phyloP scores from a whole-genome alignment of 345 rosid genomes.

The Aethionema arabicum region DNA sequence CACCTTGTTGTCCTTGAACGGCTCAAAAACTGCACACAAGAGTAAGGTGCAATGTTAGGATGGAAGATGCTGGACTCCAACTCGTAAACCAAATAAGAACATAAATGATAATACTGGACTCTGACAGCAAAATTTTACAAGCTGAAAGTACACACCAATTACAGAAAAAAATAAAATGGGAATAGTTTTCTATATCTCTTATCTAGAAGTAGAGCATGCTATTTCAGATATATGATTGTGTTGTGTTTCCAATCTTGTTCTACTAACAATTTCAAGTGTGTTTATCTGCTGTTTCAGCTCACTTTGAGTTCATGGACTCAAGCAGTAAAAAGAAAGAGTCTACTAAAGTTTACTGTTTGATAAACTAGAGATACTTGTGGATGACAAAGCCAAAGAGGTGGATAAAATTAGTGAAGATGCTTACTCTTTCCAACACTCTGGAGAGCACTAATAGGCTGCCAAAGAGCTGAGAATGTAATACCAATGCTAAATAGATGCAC shows the following conservation, averaged over 20 bases:
- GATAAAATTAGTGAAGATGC: constrained; percentile 16
- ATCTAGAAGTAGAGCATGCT: constrained; percentile 1
- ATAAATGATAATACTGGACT: neutral
- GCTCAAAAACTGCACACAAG: constrained; percentile 82
- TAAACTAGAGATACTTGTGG: neutral
- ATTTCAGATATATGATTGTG: neutral
- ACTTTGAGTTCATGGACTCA: neutral
- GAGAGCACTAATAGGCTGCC: constrained; percentile 97
- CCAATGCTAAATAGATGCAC: constrained; percentile 99
- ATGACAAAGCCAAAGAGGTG: constrained; percentile 8
- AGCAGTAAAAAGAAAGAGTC: neutral
- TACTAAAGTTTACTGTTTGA: neutral
- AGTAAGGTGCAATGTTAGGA: constrained; percentile 9
- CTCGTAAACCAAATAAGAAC: constrained; percentile 2
- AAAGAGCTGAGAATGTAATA: constrained; percentile 95
- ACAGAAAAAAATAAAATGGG: neutral
- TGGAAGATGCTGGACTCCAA: constrained; percentile 3
- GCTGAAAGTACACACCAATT: neutral
- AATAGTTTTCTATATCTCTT: neutral
- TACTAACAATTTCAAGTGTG: neutral
- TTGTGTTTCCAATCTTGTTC: neutral
- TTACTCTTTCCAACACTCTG: constrained; percentile 98
- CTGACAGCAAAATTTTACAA: neutral
- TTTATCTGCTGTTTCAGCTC: neutral
- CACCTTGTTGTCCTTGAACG: constrained; percentile 88